Percentiles rank a stretch among this genome's conserved stretches.
Conservation (phyloP, 768 basidiomycete genomes). For the Hirschioporus abietinus region DNA sequence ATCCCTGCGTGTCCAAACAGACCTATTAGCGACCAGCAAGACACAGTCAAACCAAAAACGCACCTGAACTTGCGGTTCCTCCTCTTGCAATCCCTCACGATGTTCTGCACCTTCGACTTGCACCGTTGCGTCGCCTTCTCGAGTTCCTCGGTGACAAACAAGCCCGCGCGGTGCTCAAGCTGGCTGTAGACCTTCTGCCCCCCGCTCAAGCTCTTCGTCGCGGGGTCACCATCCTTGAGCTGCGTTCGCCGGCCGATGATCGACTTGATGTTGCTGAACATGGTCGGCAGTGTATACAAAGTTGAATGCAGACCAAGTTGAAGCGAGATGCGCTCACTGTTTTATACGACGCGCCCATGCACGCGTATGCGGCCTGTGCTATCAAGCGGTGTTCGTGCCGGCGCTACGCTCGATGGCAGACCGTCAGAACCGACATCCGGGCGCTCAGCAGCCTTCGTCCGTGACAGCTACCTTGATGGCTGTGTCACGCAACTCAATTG, state of each 20-base stretch:
- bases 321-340: neutral
- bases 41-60: slow-evolving; percentile 11
- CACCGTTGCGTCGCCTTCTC: slow-evolving; percentile 43
- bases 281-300: neutral
- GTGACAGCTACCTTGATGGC: neutral
- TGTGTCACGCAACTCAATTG: neutral
- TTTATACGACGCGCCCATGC: neutral
- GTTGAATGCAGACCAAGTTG: neutral
- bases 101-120: slow-evolving; percentile 37
- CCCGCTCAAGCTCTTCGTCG: neutral
- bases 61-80: slow-evolving; percentile 50
- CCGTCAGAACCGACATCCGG: neutral
- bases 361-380: neutral
- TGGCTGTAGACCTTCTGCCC: neutral
- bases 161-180: slow-evolving; percentile 23
- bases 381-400: neutral
- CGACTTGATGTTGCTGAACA: neutral
- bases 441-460: neutral
- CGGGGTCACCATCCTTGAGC: neutral
- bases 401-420: neutral
- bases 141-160: slow-evolving; percentile 41
- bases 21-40: neutral
- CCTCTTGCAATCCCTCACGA: slow-evolving; percentile 39
- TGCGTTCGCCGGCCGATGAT: neutral
- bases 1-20: slow-evolving; percentile 37